Evolutionary conservation across 2,329 filamentous ascomycete species (phyloP).

Genomic region (Aureobasidium sp.): DNA sequence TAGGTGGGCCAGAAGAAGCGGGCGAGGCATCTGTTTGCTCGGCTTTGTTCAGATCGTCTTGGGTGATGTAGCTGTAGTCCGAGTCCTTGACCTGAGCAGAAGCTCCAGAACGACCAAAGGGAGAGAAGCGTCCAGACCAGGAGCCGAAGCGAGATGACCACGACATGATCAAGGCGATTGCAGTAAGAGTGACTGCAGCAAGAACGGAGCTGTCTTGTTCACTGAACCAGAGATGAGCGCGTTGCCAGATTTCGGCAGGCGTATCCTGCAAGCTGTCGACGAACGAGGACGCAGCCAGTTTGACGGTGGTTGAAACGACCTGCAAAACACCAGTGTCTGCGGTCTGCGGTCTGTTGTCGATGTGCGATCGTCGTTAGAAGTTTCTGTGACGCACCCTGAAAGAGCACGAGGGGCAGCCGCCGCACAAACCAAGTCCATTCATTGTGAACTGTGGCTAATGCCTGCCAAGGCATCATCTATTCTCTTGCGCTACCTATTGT

Average conservation of each 20-base stretch:
- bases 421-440: background rate
- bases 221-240: constrained; percentile 22
- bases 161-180: constrained; percentile 37
- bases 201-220: constrained; percentile 27
- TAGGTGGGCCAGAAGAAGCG: constrained; percentile 33
- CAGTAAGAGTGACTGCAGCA: constrained; percentile 25
- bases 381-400: background rate
- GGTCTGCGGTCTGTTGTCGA: background rate
- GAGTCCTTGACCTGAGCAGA: constrained; percentile 60
- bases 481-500: background rate
- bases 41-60: constrained; percentile 54
- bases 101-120: constrained; percentile 38
- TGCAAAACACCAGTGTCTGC: background rate
- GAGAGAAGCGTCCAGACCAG: constrained; percentile 42
- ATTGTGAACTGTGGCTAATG: background rate
- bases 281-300: constrained; percentile 7
- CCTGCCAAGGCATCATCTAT: background rate
- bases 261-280: background rate
- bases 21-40: constrained; percentile 19
- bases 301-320: constrained; percentile 7
- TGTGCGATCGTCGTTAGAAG: constrained; percentile 1
- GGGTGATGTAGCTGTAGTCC: constrained; percentile 79
- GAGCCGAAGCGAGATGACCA: constrained; percentile 41
- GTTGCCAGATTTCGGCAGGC: constrained; percentile 1
- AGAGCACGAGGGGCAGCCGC: background rate